These are phyloP conservation scores for Schwanniomyces sp. DNA, from an alignment of 805 yeast species.

Conservation along the genomic window DNA sequence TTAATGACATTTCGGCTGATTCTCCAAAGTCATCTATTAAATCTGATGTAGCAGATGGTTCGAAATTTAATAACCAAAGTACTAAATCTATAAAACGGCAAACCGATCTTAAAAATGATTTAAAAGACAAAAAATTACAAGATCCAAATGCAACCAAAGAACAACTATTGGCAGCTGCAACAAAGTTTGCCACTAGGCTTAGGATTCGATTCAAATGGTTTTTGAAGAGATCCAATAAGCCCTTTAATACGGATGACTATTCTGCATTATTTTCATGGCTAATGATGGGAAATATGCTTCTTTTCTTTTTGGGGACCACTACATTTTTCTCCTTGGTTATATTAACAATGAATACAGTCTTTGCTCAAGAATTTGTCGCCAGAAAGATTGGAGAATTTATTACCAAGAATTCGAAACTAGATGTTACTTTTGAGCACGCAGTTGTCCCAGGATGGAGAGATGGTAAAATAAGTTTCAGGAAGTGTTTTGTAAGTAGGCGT, in stretches of 20 bases:
- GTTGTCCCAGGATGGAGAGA: constrained; percentile 93
- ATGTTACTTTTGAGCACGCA: constrained; percentile 89
- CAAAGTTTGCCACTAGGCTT: constrained; percentile 26
- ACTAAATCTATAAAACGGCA: background rate
- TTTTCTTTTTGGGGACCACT: constrained; percentile 86
- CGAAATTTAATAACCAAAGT: background rate
- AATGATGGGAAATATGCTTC: constrained; percentile 78
- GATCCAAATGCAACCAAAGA: constrained; percentile 16
- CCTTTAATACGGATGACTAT: constrained; percentile 89
- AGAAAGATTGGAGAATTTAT: constrained; percentile 75
- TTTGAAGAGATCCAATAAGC: constrained; percentile 71
- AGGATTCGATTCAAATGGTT: constrained; percentile 62
- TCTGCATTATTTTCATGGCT: constrained; percentile 92
- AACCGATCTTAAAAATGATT: background rate
- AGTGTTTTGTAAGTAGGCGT: constrained; percentile 82
- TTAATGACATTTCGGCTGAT: background rate
- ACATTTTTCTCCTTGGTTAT: constrained; percentile 83
- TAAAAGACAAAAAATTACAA: background rate
- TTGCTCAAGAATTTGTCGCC: constrained; percentile 88
- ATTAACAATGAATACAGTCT: constrained; percentile 75
- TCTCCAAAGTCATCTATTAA: background rate
- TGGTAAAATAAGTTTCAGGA: constrained; percentile 79
- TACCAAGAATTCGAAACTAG: constrained; percentile 77
- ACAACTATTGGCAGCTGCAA: constrained; percentile 26
- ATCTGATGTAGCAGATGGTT: background rate